These are phyloP conservation scores for Podospora conica DNA, from an alignment of 495 filamentous ascomycete species.

Conservation along the genomic window DNA sequence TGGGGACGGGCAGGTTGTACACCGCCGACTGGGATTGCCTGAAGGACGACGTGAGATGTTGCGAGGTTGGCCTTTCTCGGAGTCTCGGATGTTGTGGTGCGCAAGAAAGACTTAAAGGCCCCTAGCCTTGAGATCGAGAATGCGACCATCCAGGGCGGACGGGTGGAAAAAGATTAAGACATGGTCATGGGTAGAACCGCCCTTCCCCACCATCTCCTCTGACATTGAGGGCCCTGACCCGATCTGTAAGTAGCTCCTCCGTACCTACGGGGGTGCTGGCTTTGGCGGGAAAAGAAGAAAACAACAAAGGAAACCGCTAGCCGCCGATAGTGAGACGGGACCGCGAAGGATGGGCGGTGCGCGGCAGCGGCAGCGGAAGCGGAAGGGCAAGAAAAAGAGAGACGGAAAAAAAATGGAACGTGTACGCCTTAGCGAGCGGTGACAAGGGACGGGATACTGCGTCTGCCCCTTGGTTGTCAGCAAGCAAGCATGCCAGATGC, in stretches of 20 bases:
- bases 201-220: neutral
- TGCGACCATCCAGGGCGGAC: neutral
- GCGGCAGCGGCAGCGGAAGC: neutral
- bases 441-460: slow-evolving; percentile 5
- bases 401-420: neutral
- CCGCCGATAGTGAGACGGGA: neutral
- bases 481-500: neutral
- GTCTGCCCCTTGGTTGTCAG: neutral
- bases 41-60: neutral
- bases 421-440: slow-evolving; percentile 2
- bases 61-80: neutral
- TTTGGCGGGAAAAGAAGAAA: neutral
- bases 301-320: neutral
- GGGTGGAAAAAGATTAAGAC: neutral
- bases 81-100: neutral
- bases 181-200: neutral
- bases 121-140: neutral
- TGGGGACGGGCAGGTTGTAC: neutral
- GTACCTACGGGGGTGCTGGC: neutral
- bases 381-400: neutral
- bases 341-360: slow-evolving; percentile 1
- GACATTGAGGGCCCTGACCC: neutral
- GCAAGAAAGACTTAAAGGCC: neutral
- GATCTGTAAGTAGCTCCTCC: neutral
- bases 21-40: neutral